A percentile compares a stretch with the other conserved stretches of the same genome.
Conservation (phyloP, 2,329 filamentous ascomycete genomes). For the Diaporthe vexans region DNA sequence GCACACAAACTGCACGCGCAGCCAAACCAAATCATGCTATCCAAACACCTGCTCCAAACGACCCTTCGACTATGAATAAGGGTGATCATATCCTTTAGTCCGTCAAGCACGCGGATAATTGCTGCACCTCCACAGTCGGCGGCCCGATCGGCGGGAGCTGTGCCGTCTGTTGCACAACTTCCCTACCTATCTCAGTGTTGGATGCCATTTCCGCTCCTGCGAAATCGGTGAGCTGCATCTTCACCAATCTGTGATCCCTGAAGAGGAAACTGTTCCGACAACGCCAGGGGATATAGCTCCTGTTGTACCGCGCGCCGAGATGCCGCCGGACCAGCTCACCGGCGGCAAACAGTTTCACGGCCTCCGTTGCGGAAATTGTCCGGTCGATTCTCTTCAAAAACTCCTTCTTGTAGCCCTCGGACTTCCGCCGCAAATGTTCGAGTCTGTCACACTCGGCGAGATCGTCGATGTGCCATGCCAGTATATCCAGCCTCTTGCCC, state of each 20-base stretch:
- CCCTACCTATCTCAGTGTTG: neutral
- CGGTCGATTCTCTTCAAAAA: neutral
- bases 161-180: neutral
- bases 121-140: too few species aligned
- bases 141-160: neutral
- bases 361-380: neutral
- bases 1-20: neutral
- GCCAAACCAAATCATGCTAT: too few species aligned
- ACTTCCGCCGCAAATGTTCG: too few species aligned
- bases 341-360: neutral
- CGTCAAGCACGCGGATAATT: neutral
- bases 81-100: neutral
- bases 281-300: neutral
- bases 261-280: neutral
- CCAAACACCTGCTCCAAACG: neutral
- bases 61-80: neutral
- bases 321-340: neutral
- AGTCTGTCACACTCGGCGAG: neutral
- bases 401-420: fast-evolving
- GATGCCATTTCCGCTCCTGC: neutral
- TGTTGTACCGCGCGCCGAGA: neutral
- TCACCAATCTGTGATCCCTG: fast-evolving
- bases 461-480: neutral
- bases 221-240: neutral
- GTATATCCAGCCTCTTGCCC: neutral